Base-by-base conservation (phyloP, 768 basidiomycete species). In the Gyrodon lividus region DNA sequence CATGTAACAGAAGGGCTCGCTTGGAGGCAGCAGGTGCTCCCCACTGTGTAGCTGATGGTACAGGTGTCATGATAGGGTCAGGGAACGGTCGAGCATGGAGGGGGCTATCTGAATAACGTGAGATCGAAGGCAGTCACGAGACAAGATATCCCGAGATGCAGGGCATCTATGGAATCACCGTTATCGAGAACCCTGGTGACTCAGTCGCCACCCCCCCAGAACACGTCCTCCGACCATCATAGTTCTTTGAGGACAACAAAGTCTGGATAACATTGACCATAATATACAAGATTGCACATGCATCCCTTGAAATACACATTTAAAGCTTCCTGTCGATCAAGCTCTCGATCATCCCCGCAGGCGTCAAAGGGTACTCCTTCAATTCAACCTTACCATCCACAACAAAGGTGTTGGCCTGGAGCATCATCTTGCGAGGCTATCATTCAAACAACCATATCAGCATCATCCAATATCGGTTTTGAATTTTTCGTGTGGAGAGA, bases 391-490 rank as follows among this genome's bases (percentile, higher is more conserved):
- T 81, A 23, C 73, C 84, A 56, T 82, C 72, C 46, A 78, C 78
- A 43, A 92, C 58, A 58, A 84, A 72, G 13, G 90, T 90, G 61
- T 87, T 92, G 3, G 89, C 87, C 67, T 91, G 92, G 3, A 90
- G 84, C 68, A 93, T 87, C 16, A 91, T 77, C 68, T 91, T 93
- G 51, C 92, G 82, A 16, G 92, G 87, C 85, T 92, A 57, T 48
- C 28, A 12, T 40, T 4, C 50, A 37, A 13, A 53, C 50, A 46
- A 35, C 31, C 12, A 45, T n/a, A 31, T 52, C 46, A 34, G 0
- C 19, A 5, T 45, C 13, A 43, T 14, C 16, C 33, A 6, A 6
- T 35, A 12, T 26, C 23, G n/a, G n/a, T n/a, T n/a, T n/a, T n/a
- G n/a, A n/a, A 13, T 19, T 9, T 22, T 14, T 28, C 33, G 28